Percentiles rank a stretch among this genome's conserved stretches.
These are phyloP conservation scores for Pyrus betulifolia DNA, from an alignment of 306 rosid species.

Conservation along the genomic window DNA sequence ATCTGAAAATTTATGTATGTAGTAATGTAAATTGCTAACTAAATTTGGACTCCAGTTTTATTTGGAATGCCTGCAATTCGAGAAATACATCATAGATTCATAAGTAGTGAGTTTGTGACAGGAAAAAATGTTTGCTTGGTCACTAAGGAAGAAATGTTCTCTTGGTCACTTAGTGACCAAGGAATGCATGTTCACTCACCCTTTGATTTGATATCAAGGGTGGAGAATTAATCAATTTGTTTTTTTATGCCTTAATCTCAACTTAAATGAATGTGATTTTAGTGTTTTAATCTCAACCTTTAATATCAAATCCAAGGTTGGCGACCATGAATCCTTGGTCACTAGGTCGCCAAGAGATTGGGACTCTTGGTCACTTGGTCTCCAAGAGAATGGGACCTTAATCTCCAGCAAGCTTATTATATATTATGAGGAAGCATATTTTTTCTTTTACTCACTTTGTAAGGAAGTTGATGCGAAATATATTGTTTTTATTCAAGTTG, in stretches of 20 bases:
- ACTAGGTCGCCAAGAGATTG: background rate
- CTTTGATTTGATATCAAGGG: background rate
- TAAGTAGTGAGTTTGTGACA: background rate
- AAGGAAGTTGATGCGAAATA: background rate
- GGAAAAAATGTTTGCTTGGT: background rate
- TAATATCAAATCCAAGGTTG: background rate
- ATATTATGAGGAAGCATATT: background rate
- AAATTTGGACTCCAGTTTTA: background rate
- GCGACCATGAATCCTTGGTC: background rate
- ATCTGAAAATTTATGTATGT: background rate
- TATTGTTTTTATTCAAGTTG: background rate
- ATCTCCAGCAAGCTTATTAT: conserved; percentile 2
- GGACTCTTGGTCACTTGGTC: too few relatives aligned
- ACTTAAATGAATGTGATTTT: background rate
- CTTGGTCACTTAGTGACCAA: too few relatives aligned
- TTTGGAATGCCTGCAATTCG: background rate
- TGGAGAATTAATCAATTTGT: background rate
- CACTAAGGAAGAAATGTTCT: background rate
- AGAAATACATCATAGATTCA: background rate
- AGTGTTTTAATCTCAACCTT: background rate
- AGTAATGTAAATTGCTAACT: background rate
- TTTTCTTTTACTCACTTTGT: background rate
- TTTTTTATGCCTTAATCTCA: background rate
- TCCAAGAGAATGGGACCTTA: background rate
- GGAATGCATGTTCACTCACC: background rate